phyloP scores from a whole-genome alignment of 805 yeast genomes.

The Ogataea thermomethanolica region DNA sequence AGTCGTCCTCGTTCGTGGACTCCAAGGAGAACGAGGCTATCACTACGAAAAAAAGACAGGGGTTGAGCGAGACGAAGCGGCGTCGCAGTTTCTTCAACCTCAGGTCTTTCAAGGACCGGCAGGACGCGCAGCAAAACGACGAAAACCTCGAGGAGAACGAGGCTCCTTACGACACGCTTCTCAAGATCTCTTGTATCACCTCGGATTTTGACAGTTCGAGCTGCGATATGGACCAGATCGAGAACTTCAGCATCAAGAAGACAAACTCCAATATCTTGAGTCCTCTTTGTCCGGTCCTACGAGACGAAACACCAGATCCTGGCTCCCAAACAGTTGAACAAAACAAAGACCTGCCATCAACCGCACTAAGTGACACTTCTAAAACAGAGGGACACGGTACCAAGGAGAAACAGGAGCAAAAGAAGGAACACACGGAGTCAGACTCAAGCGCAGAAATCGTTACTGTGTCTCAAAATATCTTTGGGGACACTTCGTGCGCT shows the following conservation, averaged over 20 bases:
- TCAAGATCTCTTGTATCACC: constrained; percentile 15
- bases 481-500: background rate
- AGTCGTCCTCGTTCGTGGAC: constrained; percentile 1
- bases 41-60: constrained; percentile 6
- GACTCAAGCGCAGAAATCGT: constrained; percentile 21
- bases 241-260: no score
- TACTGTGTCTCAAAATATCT: constrained; percentile 12
- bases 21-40: constrained; percentile 15
- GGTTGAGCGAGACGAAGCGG: constrained; percentile 4
- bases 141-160: background rate
- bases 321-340: background rate
- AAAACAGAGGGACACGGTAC: background rate
- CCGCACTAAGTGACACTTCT: background rate
- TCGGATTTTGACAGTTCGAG: constrained; percentile 4
- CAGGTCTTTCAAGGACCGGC: constrained; percentile 14
- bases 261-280: no score
- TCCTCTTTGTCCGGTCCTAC: background rate
- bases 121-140: background rate
- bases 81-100: constrained; percentile 19
- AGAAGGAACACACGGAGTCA: constrained; percentile 12
- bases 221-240: constrained; percentile 11
- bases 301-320: background rate
- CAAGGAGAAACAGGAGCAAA: constrained; percentile 1
- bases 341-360: background rate
- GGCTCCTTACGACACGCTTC: constrained; percentile 2